Percentiles rank a stretch among this genome's conserved stretches.
Conservation (phyloP, 257 asterid species). For the Mitragyna speciosa region DNA sequence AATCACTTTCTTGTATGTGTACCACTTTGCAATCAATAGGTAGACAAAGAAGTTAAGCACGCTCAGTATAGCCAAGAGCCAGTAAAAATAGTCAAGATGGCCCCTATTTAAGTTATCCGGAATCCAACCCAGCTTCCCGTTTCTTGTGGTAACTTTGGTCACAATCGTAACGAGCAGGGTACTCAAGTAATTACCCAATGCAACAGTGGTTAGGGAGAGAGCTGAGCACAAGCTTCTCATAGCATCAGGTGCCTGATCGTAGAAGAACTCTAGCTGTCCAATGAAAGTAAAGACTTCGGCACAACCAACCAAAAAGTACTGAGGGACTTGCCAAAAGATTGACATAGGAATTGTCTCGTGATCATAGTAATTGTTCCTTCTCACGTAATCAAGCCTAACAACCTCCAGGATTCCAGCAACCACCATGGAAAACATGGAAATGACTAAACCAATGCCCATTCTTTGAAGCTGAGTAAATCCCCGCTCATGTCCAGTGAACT, state of each 20-base stretch:
- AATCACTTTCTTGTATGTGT: constrained; percentile 65
- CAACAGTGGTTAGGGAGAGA: constrained; percentile 59
- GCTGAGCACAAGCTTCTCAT: constrained; percentile 87
- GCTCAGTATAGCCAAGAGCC: constrained; percentile 66
- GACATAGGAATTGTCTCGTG: constrained; percentile 54
- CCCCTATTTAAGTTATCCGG: constrained; percentile 77
- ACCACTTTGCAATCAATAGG: constrained; percentile 40
- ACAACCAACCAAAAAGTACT: constrained; percentile 72
- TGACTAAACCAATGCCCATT: constrained; percentile 59
- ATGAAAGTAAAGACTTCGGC: constrained; percentile 82
- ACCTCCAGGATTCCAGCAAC: constrained; percentile 66
- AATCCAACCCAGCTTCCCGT: constrained; percentile 71
- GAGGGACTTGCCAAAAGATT: constrained; percentile 91
- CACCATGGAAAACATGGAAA: constrained; percentile 63
- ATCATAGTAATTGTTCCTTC: constrained; percentile 48
- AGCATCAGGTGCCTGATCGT: constrained; percentile 88
- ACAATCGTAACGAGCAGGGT: constrained; percentile 60
- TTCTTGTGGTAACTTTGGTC: constrained; percentile 40
- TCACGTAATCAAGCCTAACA: constrained; percentile 51
- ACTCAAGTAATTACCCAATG: constrained; percentile 69
- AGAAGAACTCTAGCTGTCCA: constrained; percentile 79
- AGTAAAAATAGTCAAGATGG: constrained; percentile 74
- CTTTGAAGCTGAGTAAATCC: constrained; percentile 85
- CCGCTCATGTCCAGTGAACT: constrained; percentile 57
- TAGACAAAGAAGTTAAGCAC: constrained; percentile 53